Evolutionary conservation across 306 rosid genomes (phyloP), one percentile per base, ranked within the genome.

Genomic region (Vachellia collinsii): DNA sequence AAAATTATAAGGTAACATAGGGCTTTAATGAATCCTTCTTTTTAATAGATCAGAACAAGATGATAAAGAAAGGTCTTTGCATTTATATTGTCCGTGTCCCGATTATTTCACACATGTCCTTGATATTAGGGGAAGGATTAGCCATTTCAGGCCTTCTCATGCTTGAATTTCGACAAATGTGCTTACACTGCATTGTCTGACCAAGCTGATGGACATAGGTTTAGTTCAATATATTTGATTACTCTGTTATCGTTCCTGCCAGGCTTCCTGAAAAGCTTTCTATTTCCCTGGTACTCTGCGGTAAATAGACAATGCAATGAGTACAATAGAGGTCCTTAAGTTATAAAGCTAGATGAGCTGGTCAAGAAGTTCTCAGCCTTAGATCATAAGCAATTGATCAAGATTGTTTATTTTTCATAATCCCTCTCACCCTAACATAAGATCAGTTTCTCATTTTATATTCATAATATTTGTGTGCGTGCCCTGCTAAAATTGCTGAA

Each of bases 11-110:
- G 84, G 87, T 63, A 75, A 83, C 84, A 36, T 86, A 82, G 66
- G 85, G 83, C 69, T 87, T 80, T 77, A 85, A 81, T 48, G 88
- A 88, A 77, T 88, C 83, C 72, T 82, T 80, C 39, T 65, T 85
- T 65, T 66, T 86, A 74, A 79, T 82, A 74, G 91, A 77, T 20
- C 87, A 88, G 91, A 77, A 56, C 87, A 88, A 29, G 84, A 89
- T 82, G 61, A 37, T 76, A 73, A 80, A 37, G 81, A 77, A 88
- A 87, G 70, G 74, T 88, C 79, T 85, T 85, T 85, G 85, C 86
- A 8, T 86, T 83, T 47, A 79, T 85, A 12, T 47, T 47, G 25
- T 7, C 7, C 44, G 54, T 67, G 14, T 67, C 71, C 58, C 23
- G 43, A 12, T 72, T 65, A 11, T 51, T 72, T 53, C 65, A 46